Base-by-base conservation (phyloP, 441 rosid genomes). In the Codiaeum variegatum region DNA sequence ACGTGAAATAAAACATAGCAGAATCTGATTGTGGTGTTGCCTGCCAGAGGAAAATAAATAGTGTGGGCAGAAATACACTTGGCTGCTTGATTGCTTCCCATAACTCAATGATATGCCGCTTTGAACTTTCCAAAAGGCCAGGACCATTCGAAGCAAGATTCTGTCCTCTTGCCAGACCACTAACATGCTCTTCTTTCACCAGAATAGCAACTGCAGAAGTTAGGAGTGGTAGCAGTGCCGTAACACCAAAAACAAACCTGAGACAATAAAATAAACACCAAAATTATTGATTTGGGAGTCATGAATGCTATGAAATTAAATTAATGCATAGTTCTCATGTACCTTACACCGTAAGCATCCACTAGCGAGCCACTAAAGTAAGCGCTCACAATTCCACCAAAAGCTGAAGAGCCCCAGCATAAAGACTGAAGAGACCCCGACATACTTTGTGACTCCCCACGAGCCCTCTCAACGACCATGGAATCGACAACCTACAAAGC, bases 381-480 rank as follows among this genome's bases (percentile, higher is more conserved):
- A 31, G 98, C 88, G 84, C 98, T 93, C 75, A 93, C 97, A 68
- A 95, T 88, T 72, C 98, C 97, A 80, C 97, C 99, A 83, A 95
- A 93, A 46, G 98, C 99, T 52, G 98, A 95, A 24, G 95, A 93
- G 79, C 99, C 99, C 98, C 98, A 93, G 79, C 99, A 93, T 69
- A 93, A 84, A 6, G 98, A 95, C 83, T 91, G 98, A 67, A 95
- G 89, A 44, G 98, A 91, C 66, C 99, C 97, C 1, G 97, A 89
- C 81, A 93, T 81, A 70, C 92, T 89, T 79, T 91, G 98, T 36
- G 99, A 93, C 83, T 95, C 99, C 51, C 97, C 99, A 76, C 99
- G 97, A 80, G 97, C 95, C 78, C 97, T 87, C 83, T 95, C 98
- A 59, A 93, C 99, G 36, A 95, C 97, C 99, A 95, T 93, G 72